Conservation (phyloP, 2,329 filamentous ascomycete genomes). For the Hypoxylon sp. region DNA sequence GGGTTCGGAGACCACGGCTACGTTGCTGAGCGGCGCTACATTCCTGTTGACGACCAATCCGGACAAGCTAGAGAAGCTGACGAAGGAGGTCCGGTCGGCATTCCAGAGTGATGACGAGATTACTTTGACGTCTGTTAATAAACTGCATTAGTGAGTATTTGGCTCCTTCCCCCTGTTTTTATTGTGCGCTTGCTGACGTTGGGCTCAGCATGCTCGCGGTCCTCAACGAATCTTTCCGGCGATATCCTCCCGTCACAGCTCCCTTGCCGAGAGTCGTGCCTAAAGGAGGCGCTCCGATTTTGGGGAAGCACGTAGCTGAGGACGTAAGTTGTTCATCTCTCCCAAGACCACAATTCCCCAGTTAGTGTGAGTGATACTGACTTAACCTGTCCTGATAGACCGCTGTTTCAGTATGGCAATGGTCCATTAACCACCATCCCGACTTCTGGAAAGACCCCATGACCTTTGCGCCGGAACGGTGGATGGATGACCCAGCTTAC, state of each 20-base stretch:
- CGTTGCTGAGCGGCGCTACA: constrained; percentile 58
- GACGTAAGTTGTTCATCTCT: constrained; percentile 43
- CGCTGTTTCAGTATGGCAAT: constrained; percentile 57
- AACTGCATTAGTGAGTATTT: constrained; percentile 53
- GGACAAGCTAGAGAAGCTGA: constrained; percentile 53
- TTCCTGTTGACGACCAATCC: constrained; percentile 60
- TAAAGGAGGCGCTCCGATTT: constrained; percentile 49
- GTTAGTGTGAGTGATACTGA: constrained; percentile 24
- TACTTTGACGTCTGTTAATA: constrained; percentile 53
- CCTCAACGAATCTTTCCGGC: constrained; percentile 60
- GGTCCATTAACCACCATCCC: constrained; percentile 55
- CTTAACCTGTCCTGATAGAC: constrained; percentile 47
- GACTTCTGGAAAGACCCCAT: constrained; percentile 57
- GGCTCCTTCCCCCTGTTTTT: neutral
- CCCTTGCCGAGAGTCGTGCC: constrained; percentile 49
- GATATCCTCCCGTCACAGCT: constrained; percentile 57
- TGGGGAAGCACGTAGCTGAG: constrained; percentile 49
- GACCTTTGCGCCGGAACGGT: constrained; percentile 60
- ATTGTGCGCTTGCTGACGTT: neutral
- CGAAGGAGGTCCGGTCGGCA: constrained; percentile 57
- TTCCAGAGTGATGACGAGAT: constrained; percentile 60
- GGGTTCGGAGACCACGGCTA: constrained; percentile 67
- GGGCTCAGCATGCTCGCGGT: constrained; percentile 56
- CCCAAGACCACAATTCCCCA: neutral
- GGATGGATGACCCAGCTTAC: constrained; percentile 53